Conservation (phyloP, 495 filamentous ascomycete genomes). For the Hyaloscypha bicolor region DNA sequence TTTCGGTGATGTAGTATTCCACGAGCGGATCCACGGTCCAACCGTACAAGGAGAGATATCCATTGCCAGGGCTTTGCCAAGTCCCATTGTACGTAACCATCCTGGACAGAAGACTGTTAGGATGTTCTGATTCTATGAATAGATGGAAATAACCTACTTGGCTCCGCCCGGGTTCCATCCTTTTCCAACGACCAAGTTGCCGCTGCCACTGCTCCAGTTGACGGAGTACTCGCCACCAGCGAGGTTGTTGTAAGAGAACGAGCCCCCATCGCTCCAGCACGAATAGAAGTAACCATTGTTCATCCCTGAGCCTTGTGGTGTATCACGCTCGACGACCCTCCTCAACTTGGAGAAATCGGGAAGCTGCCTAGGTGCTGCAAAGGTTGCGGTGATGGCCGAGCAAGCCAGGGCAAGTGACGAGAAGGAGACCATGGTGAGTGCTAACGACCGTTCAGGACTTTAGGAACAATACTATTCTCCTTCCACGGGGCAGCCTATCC, state of each 20-base stretch:
- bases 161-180: constrained; percentile 20
- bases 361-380: too few species aligned
- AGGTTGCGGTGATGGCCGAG: too few species aligned
- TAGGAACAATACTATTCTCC: too few species aligned
- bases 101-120: not conserved
- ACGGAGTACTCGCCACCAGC: constrained; percentile 58
- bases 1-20: constrained; percentile 65
- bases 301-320: constrained; percentile 10
- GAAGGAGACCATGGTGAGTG: too few species aligned
- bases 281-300: constrained; percentile 52
- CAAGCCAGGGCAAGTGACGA: too few species aligned
- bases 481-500: too few species aligned
- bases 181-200: constrained; percentile 66
- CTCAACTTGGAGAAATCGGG: too few species aligned
- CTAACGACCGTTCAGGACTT: too few species aligned
- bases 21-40: constrained; percentile 60
- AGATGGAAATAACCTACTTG: not conserved
- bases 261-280: constrained; percentile 63
- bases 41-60: constrained; percentile 60
- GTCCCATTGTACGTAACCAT: constrained; percentile 47
- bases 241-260: constrained; percentile 61
- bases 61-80: constrained; percentile 49
- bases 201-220: constrained; percentile 53
- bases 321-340: not conserved
- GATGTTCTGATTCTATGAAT: too few species aligned